These are phyloP conservation scores for Fusarium nelsonii DNA, from an alignment of 2,329 filamentous ascomycete genomes.

Conservation along the genomic window DNA sequence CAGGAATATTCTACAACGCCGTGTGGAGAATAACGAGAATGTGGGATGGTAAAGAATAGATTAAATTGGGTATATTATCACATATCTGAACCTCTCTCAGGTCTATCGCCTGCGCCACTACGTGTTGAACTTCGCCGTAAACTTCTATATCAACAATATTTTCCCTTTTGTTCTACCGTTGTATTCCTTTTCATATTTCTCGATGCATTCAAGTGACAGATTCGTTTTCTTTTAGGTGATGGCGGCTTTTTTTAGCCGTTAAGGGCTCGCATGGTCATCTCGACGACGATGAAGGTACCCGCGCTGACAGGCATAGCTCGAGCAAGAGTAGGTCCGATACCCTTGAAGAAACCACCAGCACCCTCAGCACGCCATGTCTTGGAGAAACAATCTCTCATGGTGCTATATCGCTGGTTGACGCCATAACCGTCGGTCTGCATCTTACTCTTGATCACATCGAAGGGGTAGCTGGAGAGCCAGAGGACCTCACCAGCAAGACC, in stretches of 20 bases:
- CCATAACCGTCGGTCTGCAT: conserved; percentile 99
- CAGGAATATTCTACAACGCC: conserved; percentile 72
- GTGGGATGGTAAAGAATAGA: conserved; percentile 52
- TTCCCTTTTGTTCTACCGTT: conserved; percentile 19
- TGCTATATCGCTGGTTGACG: conserved; percentile 74
- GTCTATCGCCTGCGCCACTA: conserved; percentile 15
- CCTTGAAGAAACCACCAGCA: conserved; percentile 90
- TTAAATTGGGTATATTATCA: conserved; percentile 38
- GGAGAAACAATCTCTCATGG: conserved; percentile 89
- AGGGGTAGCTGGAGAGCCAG: conserved; percentile 93
- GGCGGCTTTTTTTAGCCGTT: conserved; percentile 51
- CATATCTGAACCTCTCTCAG: conserved; percentile 18
- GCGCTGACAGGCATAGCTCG: conserved; percentile 98
- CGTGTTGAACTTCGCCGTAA: conserved; percentile 32
- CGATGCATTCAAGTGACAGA: conserved; percentile 9
- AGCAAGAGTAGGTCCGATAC: conserved; percentile 87
- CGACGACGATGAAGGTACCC: conserved; percentile 92
- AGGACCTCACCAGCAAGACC: conserved; percentile 93
- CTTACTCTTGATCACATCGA: conserved; percentile 99
- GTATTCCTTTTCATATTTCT: conserved; percentile 17
- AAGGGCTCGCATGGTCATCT: conserved; percentile 74
- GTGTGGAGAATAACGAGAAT: conserved; percentile 72
- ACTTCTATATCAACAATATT: conserved; percentile 28
- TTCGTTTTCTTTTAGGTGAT: background rate
- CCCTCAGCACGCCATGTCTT: conserved; percentile 86